These are phyloP conservation scores for Chytridium lagenaria DNA, from an alignment of 371 early-diverging fungal species.

Conservation along the genomic window DNA sequence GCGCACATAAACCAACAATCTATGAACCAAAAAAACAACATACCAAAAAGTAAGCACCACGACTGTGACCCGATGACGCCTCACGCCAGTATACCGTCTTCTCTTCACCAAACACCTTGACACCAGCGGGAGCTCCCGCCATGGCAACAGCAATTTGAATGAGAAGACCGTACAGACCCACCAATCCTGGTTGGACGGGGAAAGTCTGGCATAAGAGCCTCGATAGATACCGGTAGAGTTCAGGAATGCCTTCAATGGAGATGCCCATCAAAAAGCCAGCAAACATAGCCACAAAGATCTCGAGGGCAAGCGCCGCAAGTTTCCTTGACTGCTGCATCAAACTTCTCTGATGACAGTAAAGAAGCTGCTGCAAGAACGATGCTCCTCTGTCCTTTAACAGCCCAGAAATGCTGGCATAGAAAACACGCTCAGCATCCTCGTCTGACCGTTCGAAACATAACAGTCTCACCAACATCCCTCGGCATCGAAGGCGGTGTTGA, in stretches of 20 bases:
- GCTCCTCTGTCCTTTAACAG: slow-evolving; percentile 31
- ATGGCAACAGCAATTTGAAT: slow-evolving; percentile 49
- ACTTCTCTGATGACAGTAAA: slow-evolving; percentile 28
- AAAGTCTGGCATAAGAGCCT: neutral
- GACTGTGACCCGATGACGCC: slow-evolving; percentile 44
- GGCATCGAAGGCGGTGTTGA: no score
- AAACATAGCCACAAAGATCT: slow-evolving; percentile 45
- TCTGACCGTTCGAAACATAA: neutral
- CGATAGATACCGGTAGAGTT: slow-evolving; percentile 10
- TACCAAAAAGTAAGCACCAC: slow-evolving; percentile 46
- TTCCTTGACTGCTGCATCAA: slow-evolving; percentile 44
- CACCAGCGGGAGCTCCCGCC: slow-evolving; percentile 49
- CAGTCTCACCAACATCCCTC: no score
- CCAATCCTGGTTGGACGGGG: neutral
- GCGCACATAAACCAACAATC: neutral
- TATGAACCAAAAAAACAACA: slow-evolving; percentile 10
- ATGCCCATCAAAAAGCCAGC: slow-evolving; percentile 47
- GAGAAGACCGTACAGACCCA: slow-evolving; percentile 44
- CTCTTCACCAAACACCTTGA: slow-evolving; percentile 55
- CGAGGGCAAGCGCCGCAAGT: slow-evolving; percentile 40
- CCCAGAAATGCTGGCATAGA: slow-evolving; percentile 17
- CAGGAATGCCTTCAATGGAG: slow-evolving; percentile 4
- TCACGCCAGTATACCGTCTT: slow-evolving; percentile 49
- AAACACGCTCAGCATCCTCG: neutral
- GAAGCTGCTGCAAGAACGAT: slow-evolving; percentile 31